Conservation (phyloP, 352 stramenopile genomes). For the Phytopythium ostracodes region DNA sequence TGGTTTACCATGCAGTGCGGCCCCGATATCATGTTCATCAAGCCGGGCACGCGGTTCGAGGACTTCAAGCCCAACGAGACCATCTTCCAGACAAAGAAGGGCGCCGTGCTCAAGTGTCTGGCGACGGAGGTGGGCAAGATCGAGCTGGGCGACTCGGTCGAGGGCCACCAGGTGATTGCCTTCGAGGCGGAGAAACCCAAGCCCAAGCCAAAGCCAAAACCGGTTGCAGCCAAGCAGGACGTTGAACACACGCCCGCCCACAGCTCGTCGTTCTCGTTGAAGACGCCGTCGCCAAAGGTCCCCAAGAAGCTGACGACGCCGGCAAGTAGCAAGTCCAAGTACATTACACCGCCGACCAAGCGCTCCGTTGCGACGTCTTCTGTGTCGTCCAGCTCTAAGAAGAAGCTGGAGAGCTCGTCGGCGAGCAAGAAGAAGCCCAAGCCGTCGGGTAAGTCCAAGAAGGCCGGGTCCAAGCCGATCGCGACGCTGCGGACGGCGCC, state of each 20-base stretch:
- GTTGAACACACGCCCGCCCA: neutral
- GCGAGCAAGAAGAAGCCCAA: conserved; percentile 9
- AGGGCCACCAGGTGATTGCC: conserved; percentile 52
- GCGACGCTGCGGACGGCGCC: conserved; percentile 10
- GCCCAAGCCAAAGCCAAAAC: conserved; percentile 9
- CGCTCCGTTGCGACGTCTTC: conserved; percentile 9
- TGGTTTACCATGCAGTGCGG: conserved; percentile 78
- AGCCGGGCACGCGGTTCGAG: conserved; percentile 64
- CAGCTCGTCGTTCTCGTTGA: conserved; percentile 23
- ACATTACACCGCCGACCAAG: conserved; percentile 23
- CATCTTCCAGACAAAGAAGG: conserved; percentile 79
- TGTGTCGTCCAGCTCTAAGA: conserved; percentile 19
- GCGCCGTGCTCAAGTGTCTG: conserved; percentile 62
- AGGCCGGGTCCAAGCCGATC: conserved; percentile 14
- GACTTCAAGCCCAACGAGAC: conserved; percentile 74
- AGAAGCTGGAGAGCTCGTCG: conserved; percentile 17
- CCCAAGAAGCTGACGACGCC: conserved; percentile 18
- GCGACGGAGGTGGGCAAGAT: conserved; percentile 43
- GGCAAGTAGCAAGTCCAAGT: conserved; percentile 14
- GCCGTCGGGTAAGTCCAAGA: conserved; percentile 16
- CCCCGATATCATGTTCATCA: conserved; percentile 69
- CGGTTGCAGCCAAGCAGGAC: conserved; percentile 23
- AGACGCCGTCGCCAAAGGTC: conserved; percentile 39
- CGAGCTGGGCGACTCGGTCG: conserved; percentile 62
- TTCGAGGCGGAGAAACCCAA: conserved; percentile 31